Evolutionary conservation across 176 grass and related monocot species (phyloP), one percentile per base, ranked within the genome.

Genomic region (Thinopyrum elongatum): DNA sequence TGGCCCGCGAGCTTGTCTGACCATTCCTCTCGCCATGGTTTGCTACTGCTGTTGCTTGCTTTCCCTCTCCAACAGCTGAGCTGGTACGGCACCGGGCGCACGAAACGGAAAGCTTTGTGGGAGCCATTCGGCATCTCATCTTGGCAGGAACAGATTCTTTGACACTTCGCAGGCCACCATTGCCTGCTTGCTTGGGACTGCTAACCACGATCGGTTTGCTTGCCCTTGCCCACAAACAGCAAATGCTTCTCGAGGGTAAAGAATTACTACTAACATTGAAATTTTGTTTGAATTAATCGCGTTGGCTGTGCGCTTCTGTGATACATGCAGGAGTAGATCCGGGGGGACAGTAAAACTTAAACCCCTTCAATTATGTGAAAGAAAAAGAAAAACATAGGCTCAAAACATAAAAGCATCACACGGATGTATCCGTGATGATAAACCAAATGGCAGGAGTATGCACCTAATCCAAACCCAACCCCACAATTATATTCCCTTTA

Each of bases 111-210:
- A 76, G 46, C 67, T 62, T 80, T 61, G 35, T 63, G 41, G 64
- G 51, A 60, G 79, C 58, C 74, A 31, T 75, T 84, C 75, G 84
- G 85, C 89, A 90, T 84, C 74, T 29, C 89, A 90, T 84, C 67
- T 30, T 87, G 58, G 16, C 3, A 10, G 8, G 28, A 35, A 8
- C 22, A 34, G 10, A 27, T 51, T 6, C 35, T 35, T 82, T 31
- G 19, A 27, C 71, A 57, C 36, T 69, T 15, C 12, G 19, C 55
- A 59, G 25, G 8, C 49, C 62, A 59, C 11, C 9, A 57, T 39
- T 27, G 53, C 15, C 41, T 77, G 41, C 19, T 49, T 64, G 49
- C 17, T 46, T 47, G 46, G 47, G 47, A 51, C 47, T 51, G 47
- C 78, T 76, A 23, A 65, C 74, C 57, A 7, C 31, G 6, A 53